Base-by-base conservation (phyloP, 495 filamentous ascomycete species). In the Trichoderma parareesei region DNA sequence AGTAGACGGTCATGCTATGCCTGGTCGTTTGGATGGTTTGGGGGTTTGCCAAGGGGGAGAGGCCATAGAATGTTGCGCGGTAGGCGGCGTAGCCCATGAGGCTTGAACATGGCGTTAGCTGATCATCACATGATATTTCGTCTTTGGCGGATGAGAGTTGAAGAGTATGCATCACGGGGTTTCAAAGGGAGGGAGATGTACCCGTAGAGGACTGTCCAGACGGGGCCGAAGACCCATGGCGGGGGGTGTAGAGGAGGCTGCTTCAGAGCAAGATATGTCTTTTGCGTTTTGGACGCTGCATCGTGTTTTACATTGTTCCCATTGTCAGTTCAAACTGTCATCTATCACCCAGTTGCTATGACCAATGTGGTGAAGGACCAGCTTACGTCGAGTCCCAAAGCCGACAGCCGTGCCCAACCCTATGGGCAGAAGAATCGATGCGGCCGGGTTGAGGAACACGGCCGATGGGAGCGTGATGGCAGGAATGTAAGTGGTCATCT, bases 71-170 rank as follows among this genome's bases (percentile, higher is more conserved):
- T 14, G 81, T 73, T 41, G 79, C 82, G 33, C 88, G 88, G 75
- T 97, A 86, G 38, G 90, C 85, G 4, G 91, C 86, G 73, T 91
- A 97, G 46, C 93, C 94, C 91, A 97, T 97, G 49, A 88, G 71
- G 0, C 64, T 64, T 57, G 53, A 27, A 27, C 27, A 27, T 27
- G 27, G 27, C 27, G 27, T 27, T 27, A 27, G 27, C 27, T 27
- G 27, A 27, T 27, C 0, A 0, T 27, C 27, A 27, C 27, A 27
- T 27, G 27, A 27, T 27, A 1, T 0, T 27, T 27, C 27, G 27
- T 2, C 27, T 27, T 27, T 2, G 2, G 27, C 27, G 2, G 27
- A 27, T 27, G 27, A 27, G 27, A 27, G 27, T 27, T 27, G 27
- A 27, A 20, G n/a, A 35, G 35, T 9, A 53, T 10, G 35, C 16